Percentiles rank a stretch among this genome's conserved stretches.
These are phyloP conservation scores for Colletotrichum chlorophyti DNA, from an alignment of 2,329 filamentous ascomycete species.

Conservation along the genomic window DNA sequence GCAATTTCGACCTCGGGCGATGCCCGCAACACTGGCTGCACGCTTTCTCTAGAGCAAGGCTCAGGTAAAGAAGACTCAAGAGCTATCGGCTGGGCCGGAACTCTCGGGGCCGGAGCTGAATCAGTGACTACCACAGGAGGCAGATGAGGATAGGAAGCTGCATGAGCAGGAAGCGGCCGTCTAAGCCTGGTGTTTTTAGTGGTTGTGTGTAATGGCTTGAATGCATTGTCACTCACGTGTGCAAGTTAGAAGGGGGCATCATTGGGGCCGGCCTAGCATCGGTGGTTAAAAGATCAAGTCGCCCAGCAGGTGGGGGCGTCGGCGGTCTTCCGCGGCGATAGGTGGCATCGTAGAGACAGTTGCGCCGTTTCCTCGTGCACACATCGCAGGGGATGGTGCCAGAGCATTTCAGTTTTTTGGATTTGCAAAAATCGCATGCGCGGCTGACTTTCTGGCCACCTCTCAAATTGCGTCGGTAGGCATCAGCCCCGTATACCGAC, in stretches of 20 bases:
- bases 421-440: conserved; percentile 47
- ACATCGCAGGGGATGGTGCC: conserved; percentile 43
- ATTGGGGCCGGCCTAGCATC: neutral
- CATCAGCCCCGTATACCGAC: neutral
- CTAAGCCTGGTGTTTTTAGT: neutral
- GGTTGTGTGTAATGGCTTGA: neutral
- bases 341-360: conserved; percentile 43
- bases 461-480: conserved; percentile 7
- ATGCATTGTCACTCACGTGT: neutral
- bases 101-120: neutral
- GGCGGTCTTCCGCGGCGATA: conserved; percentile 45
- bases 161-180: neutral
- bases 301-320: conserved; percentile 39
- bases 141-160: neutral
- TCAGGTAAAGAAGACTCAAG: neutral
- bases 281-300: neutral
- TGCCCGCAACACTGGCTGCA: conserved; percentile 21
- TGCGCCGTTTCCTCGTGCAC: conserved; percentile 36
- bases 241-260: neutral
- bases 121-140: neutral
- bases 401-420: conserved; percentile 44
- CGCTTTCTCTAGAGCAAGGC: conserved; percentile 4
- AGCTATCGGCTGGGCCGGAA: neutral
- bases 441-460: conserved; percentile 41
- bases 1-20: conserved; percentile 40